Evolutionary conservation across 805 yeast genomes (phyloP).

Genomic region (Candida anglica): DNA sequence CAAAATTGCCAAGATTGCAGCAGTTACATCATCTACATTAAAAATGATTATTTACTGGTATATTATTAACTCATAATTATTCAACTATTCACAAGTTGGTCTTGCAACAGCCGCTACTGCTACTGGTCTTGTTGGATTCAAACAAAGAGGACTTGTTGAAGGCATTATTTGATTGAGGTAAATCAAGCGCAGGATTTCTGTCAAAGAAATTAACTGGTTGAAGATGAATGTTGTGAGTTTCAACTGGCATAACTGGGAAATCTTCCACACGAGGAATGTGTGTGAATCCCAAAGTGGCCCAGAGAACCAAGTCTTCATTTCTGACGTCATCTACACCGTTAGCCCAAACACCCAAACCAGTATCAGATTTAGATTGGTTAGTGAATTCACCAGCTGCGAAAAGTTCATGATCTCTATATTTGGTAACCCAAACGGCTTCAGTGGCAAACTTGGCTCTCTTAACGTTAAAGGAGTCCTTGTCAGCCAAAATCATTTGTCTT

Average conservation of each 20-base stretch:
- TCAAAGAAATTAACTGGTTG: conserved; percentile 74
- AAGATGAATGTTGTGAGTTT: conserved; percentile 60
- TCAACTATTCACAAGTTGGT: conserved; percentile 25
- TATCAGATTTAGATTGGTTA: conserved; percentile 68
- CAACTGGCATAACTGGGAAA: conserved; percentile 89
- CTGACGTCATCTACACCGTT: conserved; percentile 64
- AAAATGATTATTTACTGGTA: too few relatives aligned
- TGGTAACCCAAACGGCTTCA: conserved; percentile 78
- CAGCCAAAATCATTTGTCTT: conserved; percentile 69
- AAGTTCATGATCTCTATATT: conserved; percentile 66
- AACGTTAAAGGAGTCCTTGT: conserved; percentile 56
- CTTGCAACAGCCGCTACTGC: conserved; percentile 39
- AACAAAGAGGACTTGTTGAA: conserved; percentile 61
- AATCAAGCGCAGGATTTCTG: conserved; percentile 72
- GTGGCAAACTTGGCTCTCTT: conserved; percentile 75
- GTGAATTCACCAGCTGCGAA: conserved; percentile 86
- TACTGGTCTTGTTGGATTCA: conserved; percentile 15
- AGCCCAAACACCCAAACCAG: conserved; percentile 72
- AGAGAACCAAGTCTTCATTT: conserved; percentile 71
- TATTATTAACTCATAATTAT: background rate
- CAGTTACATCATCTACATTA: too few relatives aligned
- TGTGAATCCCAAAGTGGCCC: conserved; percentile 80
- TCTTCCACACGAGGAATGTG: conserved; percentile 82
- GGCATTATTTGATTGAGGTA: conserved; percentile 65
- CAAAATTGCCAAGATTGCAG: too few relatives aligned